phyloP scores from a whole-genome alignment of 1,284 basidiomycete species.

The Sphaerobolus stellatus region DNA sequence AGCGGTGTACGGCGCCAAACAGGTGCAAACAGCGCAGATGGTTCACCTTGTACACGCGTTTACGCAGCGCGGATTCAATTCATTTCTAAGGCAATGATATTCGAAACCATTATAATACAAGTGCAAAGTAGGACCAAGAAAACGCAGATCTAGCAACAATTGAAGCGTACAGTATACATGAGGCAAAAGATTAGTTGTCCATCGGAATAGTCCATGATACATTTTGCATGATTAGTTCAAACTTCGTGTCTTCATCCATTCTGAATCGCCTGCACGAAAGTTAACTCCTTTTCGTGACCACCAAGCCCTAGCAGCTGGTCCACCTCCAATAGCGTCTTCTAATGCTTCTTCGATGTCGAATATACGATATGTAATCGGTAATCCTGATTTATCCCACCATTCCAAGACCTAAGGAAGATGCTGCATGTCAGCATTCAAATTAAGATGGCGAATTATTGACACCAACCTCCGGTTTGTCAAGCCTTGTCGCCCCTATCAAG shows the following conservation, averaged over 20 bases:
- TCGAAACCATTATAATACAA: not conserved
- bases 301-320: constrained; percentile 68
- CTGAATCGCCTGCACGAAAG: constrained; percentile 75
- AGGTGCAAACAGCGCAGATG: not conserved
- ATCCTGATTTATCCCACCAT: constrained; percentile 79
- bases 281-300: constrained; percentile 76
- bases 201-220: not conserved
- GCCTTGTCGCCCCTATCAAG: constrained; percentile 71
- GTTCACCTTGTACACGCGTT: not conserved
- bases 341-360: constrained; percentile 68
- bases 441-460: not conserved
- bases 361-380: constrained; percentile 66
- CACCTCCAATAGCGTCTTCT: constrained; percentile 78
- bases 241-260: constrained; percentile 78
- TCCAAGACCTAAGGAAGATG: constrained; percentile 41
- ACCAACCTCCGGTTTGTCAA: constrained; percentile 70
- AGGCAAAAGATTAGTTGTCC: not conserved
- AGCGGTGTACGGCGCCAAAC: not conserved
- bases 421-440: not conserved
- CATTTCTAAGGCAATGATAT: not conserved
- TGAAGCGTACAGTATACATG: not conserved
- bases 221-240: constrained; percentile 27
- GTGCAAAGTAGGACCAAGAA: not conserved
- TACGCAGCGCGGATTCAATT: not conserved
- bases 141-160: too few species aligned